Evolutionary conservation across 768 basidiomycete genomes (phyloP), one percentile per base, ranked within the genome.

Genomic region (Crassisporium funariophilum): DNA sequence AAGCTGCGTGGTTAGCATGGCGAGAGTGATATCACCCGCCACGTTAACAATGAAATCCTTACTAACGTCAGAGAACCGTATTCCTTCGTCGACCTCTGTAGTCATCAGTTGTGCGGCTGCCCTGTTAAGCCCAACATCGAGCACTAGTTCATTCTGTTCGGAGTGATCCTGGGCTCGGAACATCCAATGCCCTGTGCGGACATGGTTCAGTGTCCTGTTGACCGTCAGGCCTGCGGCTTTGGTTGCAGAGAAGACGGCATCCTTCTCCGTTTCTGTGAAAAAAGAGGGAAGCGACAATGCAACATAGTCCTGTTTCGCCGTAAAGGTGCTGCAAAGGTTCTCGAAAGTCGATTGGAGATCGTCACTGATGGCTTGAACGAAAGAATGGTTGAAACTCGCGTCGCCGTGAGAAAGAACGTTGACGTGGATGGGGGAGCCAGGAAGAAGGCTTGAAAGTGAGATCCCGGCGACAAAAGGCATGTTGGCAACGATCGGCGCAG

Each of bases 381-480:
- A 35, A 4, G 39, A 20, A 12, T 39, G 33, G 3, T 21, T 27
- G 23, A 39, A 41, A 22, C 15, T 23, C 11, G 47, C 12, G 29
- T 48, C 43, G n/a, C 41, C 43, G 19, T 22, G 29, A 5, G 47
- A 44, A 27, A 35, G 41, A 20, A 40, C 25, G 16, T 24, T 31
- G 17, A 36, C 16, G 19, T 35, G 41, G 13, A 49, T 34, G 5
- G 15, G 39, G 22, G 42, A 39, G 17, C 35, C 38, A n/a, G 38
- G 19, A 24, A 23, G n/a, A 25, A 49, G 43, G 19, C 39, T 41
- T 6, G 25, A 21, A 9, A 53, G 33, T 19, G 47, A 53, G 10
- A 53, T 41, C 25, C 52, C 52, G 16, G 47, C 52, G 23, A 46
- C 52, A 22, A 44, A 49, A 20, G 37, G 41, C 47, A 53, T 53